Evolutionary conservation across 2,329 filamentous ascomycete genomes (phyloP).

Genomic region (Xylaria sp.): DNA sequence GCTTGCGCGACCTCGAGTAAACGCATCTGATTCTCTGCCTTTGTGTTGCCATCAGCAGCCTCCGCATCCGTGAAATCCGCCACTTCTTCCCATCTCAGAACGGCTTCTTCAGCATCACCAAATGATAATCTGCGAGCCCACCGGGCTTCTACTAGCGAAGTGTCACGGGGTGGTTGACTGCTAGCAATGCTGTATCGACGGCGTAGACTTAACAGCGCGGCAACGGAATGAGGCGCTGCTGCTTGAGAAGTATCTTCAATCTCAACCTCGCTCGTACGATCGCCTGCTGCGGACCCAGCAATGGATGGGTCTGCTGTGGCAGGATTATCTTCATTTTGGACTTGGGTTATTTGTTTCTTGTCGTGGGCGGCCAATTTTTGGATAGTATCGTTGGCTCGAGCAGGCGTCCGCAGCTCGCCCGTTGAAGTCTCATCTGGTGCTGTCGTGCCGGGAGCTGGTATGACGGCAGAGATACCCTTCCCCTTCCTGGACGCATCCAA

Average conservation of each 20-base stretch:
- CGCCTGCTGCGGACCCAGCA: constrained; percentile 68
- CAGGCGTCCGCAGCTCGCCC: constrained; percentile 28
- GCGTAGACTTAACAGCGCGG: constrained; percentile 62
- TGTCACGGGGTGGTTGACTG: constrained; percentile 48
- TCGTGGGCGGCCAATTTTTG: constrained; percentile 39
- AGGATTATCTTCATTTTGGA: constrained; percentile 42
- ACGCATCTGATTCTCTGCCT: constrained; percentile 35
- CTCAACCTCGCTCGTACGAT: constrained; percentile 68
- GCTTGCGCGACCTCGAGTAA: constrained; percentile 65
- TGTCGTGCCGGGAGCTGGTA: constrained; percentile 31
- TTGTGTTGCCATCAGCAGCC: constrained; percentile 44
- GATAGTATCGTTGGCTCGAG: constrained; percentile 37
- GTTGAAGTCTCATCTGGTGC: constrained; percentile 33
- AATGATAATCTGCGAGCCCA: constrained; percentile 82
- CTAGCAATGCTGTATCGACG: constrained; percentile 70
- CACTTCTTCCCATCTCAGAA: constrained; percentile 73
- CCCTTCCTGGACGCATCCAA: constrained; percentile 55
- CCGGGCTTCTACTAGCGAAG: constrained; percentile 64
- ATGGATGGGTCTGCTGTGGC: constrained; percentile 63
- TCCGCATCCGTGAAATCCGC: constrained; percentile 55
- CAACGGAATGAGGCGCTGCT: constrained; percentile 59
- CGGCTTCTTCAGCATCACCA: constrained; percentile 78
- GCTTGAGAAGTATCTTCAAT: constrained; percentile 64
- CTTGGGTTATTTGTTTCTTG: constrained; percentile 39
- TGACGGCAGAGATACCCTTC: constrained; percentile 44